A percentile compares a stretch with the other conserved stretches of the same genome.
These are phyloP conservation scores for Tillandsia leiboldiana DNA, from an alignment of 176 grass and related monocot species.

Conservation along the genomic window DNA sequence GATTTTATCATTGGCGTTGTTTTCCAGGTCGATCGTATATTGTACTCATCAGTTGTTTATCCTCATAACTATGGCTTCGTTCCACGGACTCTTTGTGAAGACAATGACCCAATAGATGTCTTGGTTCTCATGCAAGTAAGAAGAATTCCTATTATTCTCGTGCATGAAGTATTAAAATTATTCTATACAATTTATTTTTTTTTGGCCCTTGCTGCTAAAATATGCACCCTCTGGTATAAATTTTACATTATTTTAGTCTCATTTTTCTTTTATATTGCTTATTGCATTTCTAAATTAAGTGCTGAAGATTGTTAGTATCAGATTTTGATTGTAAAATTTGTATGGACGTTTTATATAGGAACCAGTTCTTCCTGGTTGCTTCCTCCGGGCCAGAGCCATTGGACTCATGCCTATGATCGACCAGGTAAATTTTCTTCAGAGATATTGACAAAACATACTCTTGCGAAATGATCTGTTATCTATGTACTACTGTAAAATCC, in stretches of 20 bases:
- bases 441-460: no score
- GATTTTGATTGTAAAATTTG: no score
- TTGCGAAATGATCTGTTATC: no score
- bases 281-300: no score
- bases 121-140: slow-evolving; percentile 85
- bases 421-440: slow-evolving; percentile 24
- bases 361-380: slow-evolving; percentile 52
- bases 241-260: no score
- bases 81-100: slow-evolving; percentile 84
- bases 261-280: no score
- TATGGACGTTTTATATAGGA: slow-evolving; percentile 23
- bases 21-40: slow-evolving; percentile 57
- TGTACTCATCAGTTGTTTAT: slow-evolving; percentile 90
- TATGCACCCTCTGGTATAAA: not conserved
- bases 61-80: slow-evolving; percentile 95
- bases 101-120: slow-evolving; percentile 93
- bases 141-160: not conserved
- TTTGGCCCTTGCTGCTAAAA: not conserved
- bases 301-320: no score
- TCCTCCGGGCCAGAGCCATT: slow-evolving; percentile 62
- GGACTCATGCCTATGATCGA: slow-evolving; percentile 83
- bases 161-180: not conserved
- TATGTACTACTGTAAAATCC: no score
- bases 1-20: not conserved
- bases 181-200: not conserved